These are phyloP conservation scores for Penicillium longicatenatum DNA, from an alignment of 495 filamentous ascomycete genomes.

Conservation along the genomic window DNA sequence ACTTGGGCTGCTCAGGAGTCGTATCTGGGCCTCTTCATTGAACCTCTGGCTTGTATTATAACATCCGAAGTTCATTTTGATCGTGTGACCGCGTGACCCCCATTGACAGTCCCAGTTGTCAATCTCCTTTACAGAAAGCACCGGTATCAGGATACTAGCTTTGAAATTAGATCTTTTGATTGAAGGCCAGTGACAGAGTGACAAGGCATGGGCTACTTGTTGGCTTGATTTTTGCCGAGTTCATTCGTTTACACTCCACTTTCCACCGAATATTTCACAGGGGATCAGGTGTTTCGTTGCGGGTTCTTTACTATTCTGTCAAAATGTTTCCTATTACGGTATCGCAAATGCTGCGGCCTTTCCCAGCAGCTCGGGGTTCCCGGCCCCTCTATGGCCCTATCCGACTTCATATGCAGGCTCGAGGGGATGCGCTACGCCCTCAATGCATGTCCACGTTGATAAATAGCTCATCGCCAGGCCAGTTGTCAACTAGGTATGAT, in stretches of 20 bases:
- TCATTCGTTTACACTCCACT: conserved; percentile 4
- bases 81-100: neutral
- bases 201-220: neutral
- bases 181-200: neutral
- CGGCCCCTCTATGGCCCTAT: neutral
- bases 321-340: conserved; percentile 22
- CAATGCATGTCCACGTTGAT: conserved; percentile 19
- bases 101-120: neutral
- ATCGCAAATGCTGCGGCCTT: conserved; percentile 9
- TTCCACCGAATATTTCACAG: neutral
- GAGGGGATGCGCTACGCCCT: neutral
- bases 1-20: neutral
- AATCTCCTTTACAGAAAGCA: neutral
- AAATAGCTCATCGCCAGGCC: conserved; percentile 1
- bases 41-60: neutral
- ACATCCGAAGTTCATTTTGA: neutral
- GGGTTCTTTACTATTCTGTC: neutral
- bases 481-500: conserved; percentile 17
- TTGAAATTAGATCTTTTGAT: neutral
- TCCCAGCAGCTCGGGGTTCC: conserved; percentile 14
- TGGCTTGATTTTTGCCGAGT: neutral
- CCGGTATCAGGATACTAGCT: neutral
- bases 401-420: conserved; percentile 11
- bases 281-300: neutral
- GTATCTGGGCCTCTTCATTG: neutral